Percentiles rank a stretch among this genome's conserved stretches.
Evolutionary conservation across 371 early-diverging fungal species (phyloP).

Genomic region (Agmasoma carcini): DNA sequence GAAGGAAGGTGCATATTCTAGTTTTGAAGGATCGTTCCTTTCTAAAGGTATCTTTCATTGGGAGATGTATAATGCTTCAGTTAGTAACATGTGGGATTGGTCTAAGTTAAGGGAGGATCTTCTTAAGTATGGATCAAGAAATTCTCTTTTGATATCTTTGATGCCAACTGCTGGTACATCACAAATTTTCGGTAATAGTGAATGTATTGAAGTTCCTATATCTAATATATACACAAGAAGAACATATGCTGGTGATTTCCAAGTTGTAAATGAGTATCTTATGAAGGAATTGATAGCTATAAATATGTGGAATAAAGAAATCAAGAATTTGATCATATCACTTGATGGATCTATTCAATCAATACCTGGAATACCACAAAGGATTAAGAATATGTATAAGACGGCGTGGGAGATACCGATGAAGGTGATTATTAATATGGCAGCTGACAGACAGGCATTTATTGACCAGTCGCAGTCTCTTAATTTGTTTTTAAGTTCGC

Average conservation of each 20-base stretch:
- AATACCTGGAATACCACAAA: conserved; percentile 66
- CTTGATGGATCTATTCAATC: conserved; percentile 76
- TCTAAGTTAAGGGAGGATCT: conserved; percentile 64
- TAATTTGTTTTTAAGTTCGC: conserved; percentile 80
- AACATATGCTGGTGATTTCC: conserved; percentile 95
- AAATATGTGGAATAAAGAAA: conserved; percentile 77
- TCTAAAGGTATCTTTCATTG: conserved; percentile 82
- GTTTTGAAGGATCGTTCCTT: conserved; percentile 73
- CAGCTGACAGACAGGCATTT: conserved; percentile 78
- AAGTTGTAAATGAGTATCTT: conserved; percentile 88
- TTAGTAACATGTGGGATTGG: conserved; percentile 75
- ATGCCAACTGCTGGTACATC: conserved; percentile 99
- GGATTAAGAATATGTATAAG: conserved; percentile 83
- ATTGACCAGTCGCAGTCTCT: conserved; percentile 95
- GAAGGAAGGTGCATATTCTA: conserved; percentile 66
- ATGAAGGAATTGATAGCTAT: conserved; percentile 75
- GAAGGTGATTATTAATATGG: conserved; percentile 60
- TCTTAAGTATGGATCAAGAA: conserved; percentile 75
- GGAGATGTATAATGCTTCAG: conserved; percentile 65
- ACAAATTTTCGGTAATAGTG: conserved; percentile 92
- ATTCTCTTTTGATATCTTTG: conserved; percentile 84
- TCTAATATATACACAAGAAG: conserved; percentile 91
- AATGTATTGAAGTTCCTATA: conserved; percentile 95
- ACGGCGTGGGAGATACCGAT: conserved; percentile 94
- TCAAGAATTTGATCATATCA: conserved; percentile 86